Percentiles rank a stretch among this genome's conserved stretches.
These are phyloP conservation scores for Bretziella fagacearum DNA, from an alignment of 2,329 filamentous ascomycete species.

Conservation along the genomic window DNA sequence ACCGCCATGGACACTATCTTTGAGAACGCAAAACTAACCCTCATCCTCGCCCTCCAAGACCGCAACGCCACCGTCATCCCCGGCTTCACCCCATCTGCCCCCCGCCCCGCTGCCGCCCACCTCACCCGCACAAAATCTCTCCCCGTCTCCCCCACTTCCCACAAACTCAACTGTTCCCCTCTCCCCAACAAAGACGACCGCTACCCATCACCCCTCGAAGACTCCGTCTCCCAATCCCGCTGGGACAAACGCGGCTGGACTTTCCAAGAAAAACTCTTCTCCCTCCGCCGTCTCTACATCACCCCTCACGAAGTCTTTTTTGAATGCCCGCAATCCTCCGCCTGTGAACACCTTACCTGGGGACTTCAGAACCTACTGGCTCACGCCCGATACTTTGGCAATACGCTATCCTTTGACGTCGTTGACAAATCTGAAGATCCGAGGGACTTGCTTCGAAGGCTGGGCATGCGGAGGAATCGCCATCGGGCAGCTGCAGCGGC, in stretches of 20 bases:
- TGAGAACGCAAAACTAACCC: not conserved
- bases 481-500: not conserved
- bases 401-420: no score
- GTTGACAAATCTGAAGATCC: not conserved
- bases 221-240: slow-evolving; percentile 1
- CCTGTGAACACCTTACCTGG: not conserved
- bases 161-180: no score
- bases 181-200: no score
- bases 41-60: slow-evolving; percentile 5
- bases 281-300: slow-evolving; percentile 14
- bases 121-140: not conserved
- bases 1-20: slow-evolving; percentile 8
- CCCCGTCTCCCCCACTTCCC: not conserved
- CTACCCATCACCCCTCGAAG: not conserved
- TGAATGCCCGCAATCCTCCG: slow-evolving; percentile 9
- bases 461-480: not conserved
- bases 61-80: slow-evolving; percentile 1
- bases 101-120: not conserved
- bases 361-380: not conserved
- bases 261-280: slow-evolving; percentile 15
- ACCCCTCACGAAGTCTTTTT: slow-evolving; percentile 14
- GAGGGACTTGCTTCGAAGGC: not conserved
- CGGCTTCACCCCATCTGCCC: not conserved
- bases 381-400: not conserved
- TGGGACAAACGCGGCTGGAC: slow-evolving; percentile 15